Base-by-base conservation (phyloP, 2,329 filamentous ascomycete species). In the Pseudocercospora musae region DNA sequence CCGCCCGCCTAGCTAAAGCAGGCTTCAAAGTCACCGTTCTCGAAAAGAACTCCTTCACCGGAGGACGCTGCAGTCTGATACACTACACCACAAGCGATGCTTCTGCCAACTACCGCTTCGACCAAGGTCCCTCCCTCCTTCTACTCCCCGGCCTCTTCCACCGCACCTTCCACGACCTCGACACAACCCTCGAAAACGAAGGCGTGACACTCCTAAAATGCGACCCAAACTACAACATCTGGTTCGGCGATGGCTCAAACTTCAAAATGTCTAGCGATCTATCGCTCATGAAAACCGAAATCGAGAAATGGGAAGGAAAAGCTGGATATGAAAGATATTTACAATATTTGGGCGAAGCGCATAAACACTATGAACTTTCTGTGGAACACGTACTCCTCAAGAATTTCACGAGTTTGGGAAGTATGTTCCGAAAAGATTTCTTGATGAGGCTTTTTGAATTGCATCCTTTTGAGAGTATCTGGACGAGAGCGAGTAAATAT, bases 1-100 rank as follows among this genome's bases (percentile, higher is more conserved):
- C 89, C 60, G 89, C 89, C 1, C 85, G 89, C 50, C 83, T 92
- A 10, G 87, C 88, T 55, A 88, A 87, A 71, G 84, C 88, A 1
- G 89, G 89, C 42, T 87, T 88, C 73, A 74, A 81, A 33, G 89
- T 92, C n/a, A 91, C 88, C 0, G 87, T 92, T 1, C 77, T 92
- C n/a, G 89, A 92, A 75, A 91, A 91, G 79, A 91, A 92, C 71
- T 78, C 78, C 60, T 90, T 89, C 73, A 87, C 86, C 0, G 89
- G 89, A 50, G 89, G 89, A 3, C 81, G 89, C 59, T 92, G 89
- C 76, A 89, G 85, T 49, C 76, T 91, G 25, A 81, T 91, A 40
- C 78, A 84, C 57, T 18, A 40, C 15, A 40, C 4, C 37, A 78
- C 50, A 2, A 25, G 42, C 29, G 40, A 27, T 1, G 25, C 55